Base-by-base conservation (phyloP, 306 rosid genomes). In the Hippophae rhamnoides region DNA sequence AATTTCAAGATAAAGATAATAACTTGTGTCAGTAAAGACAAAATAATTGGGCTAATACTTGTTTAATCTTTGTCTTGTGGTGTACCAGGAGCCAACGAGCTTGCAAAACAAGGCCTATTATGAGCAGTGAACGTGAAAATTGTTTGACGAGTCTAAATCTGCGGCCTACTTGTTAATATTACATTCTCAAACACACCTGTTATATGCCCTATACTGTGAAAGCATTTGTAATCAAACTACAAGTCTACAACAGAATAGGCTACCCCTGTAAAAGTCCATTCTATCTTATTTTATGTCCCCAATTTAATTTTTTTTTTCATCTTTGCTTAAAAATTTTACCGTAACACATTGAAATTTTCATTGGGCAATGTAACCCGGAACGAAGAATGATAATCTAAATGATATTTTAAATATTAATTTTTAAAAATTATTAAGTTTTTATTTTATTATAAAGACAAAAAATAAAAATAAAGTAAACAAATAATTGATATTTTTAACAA, bases 11-110 rank as follows among this genome's bases (percentile, higher is more conserved):
- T 31, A 31, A 31, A 31, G 38, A 31, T 31, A 2, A 31, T 31
- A 31, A 31, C 38, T 31, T 31, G 5, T 31, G 38, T 2, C 23
- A 18, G 23, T 18, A 18, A 3, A 31, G 38, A 31, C 38, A 31
- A 23, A 9, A 6, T 44, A 18, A 8, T 7, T 41, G 31, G 61
- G 14, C 60, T 54, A 43, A 55, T 47, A 61, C 43, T 59, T 43
- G 50, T 8, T 11, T 56, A 43, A 7, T 0, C 52, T 63, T 51
- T 64, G 2, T 25, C 13, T 13, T 73, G 65, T 69, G 66, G 13
- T 71, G 56, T 60, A 68, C 10, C 86, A 88, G 96, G 72, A 69
- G 96, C 78, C 41, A 46, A 62, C 43, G 90, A 85, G 40, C 72
- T 82, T 18, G 68, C 54, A 61, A 76, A 71, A 62, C 67, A 61